Conservation (phyloP, 352 stramenopile genomes). For the Globisporangium echinulatum region DNA sequence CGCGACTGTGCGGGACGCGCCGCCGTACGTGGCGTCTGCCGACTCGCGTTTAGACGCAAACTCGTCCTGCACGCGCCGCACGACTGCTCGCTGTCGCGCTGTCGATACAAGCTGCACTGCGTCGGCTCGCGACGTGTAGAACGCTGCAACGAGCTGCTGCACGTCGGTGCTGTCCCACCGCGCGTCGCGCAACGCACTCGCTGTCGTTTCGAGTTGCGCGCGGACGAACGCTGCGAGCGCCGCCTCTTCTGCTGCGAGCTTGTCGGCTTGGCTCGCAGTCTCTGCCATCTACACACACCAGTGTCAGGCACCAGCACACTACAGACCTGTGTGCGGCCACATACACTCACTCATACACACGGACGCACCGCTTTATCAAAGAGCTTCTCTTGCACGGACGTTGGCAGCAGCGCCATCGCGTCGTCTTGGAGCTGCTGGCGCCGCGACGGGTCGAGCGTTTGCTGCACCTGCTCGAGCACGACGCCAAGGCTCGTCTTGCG, state of each 20-base stretch:
- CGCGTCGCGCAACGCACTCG: constrained; percentile 7
- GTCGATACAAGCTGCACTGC: constrained; percentile 19
- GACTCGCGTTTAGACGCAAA: constrained; percentile 10
- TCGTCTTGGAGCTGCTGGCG: constrained; percentile 35
- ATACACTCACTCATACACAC: not conserved
- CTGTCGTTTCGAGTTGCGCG: constrained; percentile 16
- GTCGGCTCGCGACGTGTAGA: constrained; percentile 15
- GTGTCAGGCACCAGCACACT: not conserved
- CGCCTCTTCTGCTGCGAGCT: constrained; percentile 13
- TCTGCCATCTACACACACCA: constrained; percentile 18
- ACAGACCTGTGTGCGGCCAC: not conserved
- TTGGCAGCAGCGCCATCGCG: constrained; percentile 27
- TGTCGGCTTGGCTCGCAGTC: constrained; percentile 17
- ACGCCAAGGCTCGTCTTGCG: constrained; percentile 42
- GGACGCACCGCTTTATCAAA: constrained; percentile 30
- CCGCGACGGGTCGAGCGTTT: constrained; percentile 17
- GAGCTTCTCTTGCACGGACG: constrained; percentile 49
- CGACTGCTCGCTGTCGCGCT: constrained; percentile 22
- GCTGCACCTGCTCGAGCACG: constrained; percentile 32
- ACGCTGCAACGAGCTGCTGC: constrained; percentile 7
- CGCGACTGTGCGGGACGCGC: constrained; percentile 16
- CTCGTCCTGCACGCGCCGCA: constrained; percentile 8
- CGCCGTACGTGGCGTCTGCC: constrained; percentile 14
- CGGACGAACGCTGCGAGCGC: constrained; percentile 27
- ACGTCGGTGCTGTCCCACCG: constrained; percentile 7